A percentile compares a stretch with the other conserved stretches of the same genome.
Evolutionary conservation across 2,329 filamentous ascomycete species (phyloP).

Genomic region (Ceratocystis cubensis): DNA sequence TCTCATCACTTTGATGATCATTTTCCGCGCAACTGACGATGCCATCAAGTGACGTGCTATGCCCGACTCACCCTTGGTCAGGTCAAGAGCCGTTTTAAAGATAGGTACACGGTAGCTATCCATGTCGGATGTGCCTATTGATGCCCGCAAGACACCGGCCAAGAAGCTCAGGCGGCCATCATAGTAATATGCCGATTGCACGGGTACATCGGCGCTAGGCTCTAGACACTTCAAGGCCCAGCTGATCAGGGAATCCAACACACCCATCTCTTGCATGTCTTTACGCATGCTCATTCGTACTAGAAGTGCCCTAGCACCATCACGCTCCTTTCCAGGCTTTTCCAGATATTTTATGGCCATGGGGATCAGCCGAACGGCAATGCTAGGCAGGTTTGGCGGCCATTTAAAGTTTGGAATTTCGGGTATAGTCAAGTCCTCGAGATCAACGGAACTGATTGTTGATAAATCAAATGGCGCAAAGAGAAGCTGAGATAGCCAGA

Average conservation of each 20-base stretch:
- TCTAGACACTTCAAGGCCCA: slow-evolving; percentile 57
- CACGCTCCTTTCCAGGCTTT: slow-evolving; percentile 72
- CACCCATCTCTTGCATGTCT: slow-evolving; percentile 71
- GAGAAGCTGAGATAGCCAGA: slow-evolving; percentile 77
- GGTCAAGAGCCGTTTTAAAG: slow-evolving; percentile 50
- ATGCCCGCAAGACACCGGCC: slow-evolving; percentile 55
- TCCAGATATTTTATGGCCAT: slow-evolving; percentile 60
- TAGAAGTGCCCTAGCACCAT: slow-evolving; percentile 72
- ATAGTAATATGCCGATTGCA: slow-evolving; percentile 54
- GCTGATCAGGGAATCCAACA: slow-evolving; percentile 53
- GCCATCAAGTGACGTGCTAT: slow-evolving; percentile 45
- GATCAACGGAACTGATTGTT: slow-evolving; percentile 58
- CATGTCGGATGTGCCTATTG: slow-evolving; percentile 63
- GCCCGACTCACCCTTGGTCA: slow-evolving; percentile 40
- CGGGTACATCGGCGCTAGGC: slow-evolving; percentile 29
- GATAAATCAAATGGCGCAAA: slow-evolving; percentile 82
- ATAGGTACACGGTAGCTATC: slow-evolving; percentile 51
- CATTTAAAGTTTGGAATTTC: slow-evolving; percentile 40
- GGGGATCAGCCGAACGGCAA: slow-evolving; percentile 57
- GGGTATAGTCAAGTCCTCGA: slow-evolving; percentile 35
- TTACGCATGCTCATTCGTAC: slow-evolving; percentile 69
- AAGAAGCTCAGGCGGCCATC: slow-evolving; percentile 72
- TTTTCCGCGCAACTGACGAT: slow-evolving; percentile 70
- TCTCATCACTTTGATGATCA: slow-evolving; percentile 72
- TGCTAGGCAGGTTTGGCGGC: slow-evolving; percentile 50